phyloP scores from a whole-genome alignment of 345 rosid genomes.

The Laguncularia racemosa region DNA sequence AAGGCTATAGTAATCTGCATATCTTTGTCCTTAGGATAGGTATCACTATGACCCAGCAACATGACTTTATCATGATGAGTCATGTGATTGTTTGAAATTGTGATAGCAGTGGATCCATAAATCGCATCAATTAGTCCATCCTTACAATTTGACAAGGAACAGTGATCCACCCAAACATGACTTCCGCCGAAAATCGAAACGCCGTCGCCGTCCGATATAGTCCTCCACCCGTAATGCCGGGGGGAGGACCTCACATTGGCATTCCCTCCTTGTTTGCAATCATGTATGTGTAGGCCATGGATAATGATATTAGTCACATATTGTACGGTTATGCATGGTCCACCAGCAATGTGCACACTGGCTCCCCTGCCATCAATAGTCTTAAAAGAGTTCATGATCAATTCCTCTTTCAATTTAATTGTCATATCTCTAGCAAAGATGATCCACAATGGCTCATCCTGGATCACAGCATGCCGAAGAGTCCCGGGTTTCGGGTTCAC shows the following conservation, averaged over 20 bases:
- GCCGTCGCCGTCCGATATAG: conserved; percentile 70
- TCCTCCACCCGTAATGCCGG: conserved; percentile 49
- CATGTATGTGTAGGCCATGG: conserved; percentile 62
- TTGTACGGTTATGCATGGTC: conserved; percentile 73
- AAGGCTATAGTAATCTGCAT: conserved; percentile 80
- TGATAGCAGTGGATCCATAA: conserved; percentile 60
- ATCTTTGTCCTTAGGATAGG: conserved; percentile 51
- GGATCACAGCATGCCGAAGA: conserved; percentile 56
- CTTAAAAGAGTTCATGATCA: conserved; percentile 70
- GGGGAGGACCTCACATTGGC: conserved; percentile 60
- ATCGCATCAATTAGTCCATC: conserved; percentile 73
- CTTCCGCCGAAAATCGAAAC: conserved; percentile 66
- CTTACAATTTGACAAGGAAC: conserved; percentile 52
- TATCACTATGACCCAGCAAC: conserved; percentile 68
- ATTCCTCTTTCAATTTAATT: conserved; percentile 58
- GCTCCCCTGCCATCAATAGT: conserved; percentile 70
- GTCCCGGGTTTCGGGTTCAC: conserved; percentile 68
- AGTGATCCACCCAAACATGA: conserved; percentile 73
- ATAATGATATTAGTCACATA: conserved; percentile 62
- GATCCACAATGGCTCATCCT: conserved; percentile 65
- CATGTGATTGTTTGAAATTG: conserved; percentile 67
- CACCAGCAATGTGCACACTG: conserved; percentile 59
- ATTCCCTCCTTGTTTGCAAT: conserved; percentile 68
- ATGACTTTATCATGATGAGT: conserved; percentile 75
- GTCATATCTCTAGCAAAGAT: conserved; percentile 62